Base-by-base conservation (phyloP, 257 asterid genomes). In the Fraxinus quadrangulata region DNA sequence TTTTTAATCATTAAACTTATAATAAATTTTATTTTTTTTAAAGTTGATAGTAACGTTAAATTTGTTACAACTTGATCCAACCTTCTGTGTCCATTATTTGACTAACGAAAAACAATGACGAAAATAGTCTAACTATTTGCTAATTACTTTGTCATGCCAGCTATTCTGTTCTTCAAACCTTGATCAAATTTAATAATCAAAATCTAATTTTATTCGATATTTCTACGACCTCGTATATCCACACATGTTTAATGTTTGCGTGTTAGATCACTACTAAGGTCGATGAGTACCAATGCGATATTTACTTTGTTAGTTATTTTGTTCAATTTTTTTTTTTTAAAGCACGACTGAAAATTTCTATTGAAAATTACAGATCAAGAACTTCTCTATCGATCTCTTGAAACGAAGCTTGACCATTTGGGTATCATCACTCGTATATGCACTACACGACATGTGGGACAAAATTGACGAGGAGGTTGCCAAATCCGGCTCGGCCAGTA, bases 321-420 rank as follows among this genome's bases (percentile, higher is more conserved):
- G 28, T 26, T 26, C 28, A 49, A n/a, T n/a, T 49, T 17, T 30
- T 28, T 1, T 28, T 28, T 28, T 28, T 28, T 28, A 28, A 28
- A 28, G 31, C 1, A 28, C 2, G 31, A 28, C 31, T 28, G 37
- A 34, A 34, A 34, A 36, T 8, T 36, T 36, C 10, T 0, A 6
- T 51, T 54, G 23, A 31, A 12, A 49, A 49, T 54, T 40, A 75
- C 92, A 92, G 97, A 23, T 91, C 19, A 94, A 92, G 87, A 85
- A 81, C 42, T 88, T 89, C 65, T 67, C 94, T 19, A 5, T 81
- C 39, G 96, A 91, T 83, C 85, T 89, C 72, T 73, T 94, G 23
- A 82, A 81, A 85, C 84, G 90, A 79, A 90, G 98, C 92, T 87
- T 96, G 65, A 73, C 80, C 39, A 85, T 75, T 21, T 92, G 97